Conservation (phyloP, 257 asterid genomes). For the Vinca minor region DNA sequence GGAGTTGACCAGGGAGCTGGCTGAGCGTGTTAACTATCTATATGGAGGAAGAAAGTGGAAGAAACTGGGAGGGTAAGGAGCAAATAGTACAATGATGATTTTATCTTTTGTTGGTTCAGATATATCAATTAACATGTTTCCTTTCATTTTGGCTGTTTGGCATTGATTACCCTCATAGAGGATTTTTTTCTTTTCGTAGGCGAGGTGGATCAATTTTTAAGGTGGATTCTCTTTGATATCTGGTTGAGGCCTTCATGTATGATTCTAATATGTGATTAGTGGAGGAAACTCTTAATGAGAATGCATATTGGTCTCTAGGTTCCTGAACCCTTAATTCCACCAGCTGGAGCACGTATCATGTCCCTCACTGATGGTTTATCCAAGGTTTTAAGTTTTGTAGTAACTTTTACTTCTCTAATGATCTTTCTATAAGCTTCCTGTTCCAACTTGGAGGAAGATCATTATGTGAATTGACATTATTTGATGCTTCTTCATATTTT, state of each 20-base stretch:
- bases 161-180: constrained; percentile 20
- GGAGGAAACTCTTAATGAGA: constrained; percentile 17
- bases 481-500: background rate
- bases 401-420: constrained; percentile 7
- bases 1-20: constrained; percentile 89
- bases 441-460: background rate
- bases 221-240: constrained; percentile 40
- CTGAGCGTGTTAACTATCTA: constrained; percentile 76
- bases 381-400: constrained; percentile 49
- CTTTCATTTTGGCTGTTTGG: constrained; percentile 12
- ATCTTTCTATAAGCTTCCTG: background rate
- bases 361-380: constrained; percentile 98
- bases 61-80: constrained; percentile 89
- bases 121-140: background rate
- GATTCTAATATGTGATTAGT: constrained; percentile 10
- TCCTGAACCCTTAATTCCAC: constrained; percentile 93
- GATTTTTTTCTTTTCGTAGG: constrained; percentile 34
- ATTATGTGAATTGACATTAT: background rate
- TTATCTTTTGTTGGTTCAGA: background rate
- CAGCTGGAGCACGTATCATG: constrained; percentile 98
- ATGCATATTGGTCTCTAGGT: constrained; percentile 43
- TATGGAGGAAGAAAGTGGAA: constrained; percentile 98
- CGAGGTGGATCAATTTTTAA: constrained; percentile 87
- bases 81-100: background rate
- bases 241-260: constrained; percentile 16